Evolutionary conservation across 805 yeast genomes (phyloP).

Genomic region (Saccharomycopsis capsularis): DNA sequence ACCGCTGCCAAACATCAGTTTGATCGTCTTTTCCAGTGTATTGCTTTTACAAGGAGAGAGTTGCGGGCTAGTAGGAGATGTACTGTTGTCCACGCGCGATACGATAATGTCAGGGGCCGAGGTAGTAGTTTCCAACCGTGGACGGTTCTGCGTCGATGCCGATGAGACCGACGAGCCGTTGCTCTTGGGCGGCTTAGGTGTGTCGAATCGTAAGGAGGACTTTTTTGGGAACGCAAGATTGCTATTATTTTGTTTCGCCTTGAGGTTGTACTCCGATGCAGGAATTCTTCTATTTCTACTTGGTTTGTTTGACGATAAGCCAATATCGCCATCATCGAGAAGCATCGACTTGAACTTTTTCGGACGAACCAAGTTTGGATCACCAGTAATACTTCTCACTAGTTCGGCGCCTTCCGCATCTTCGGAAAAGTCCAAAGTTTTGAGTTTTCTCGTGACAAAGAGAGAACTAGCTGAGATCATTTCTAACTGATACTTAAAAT

Average conservation of each 20-base stretch:
- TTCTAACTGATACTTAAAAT: constrained; percentile 19
- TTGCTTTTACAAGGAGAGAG: neutral
- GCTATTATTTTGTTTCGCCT: neutral
- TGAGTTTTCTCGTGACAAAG: constrained; percentile 23
- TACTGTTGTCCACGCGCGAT: neutral
- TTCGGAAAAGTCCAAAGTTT: constrained; percentile 27
- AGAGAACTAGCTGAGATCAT: constrained; percentile 24
- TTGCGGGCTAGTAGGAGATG: neutral
- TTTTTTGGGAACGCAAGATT: neutral
- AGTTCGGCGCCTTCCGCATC: constrained; percentile 35
- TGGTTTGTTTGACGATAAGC: neutral
- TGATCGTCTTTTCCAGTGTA: neutral
- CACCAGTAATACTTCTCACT: constrained; percentile 37
- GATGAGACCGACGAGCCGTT: neutral
- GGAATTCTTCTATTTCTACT: constrained; percentile 10
- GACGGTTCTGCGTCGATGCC: neutral
- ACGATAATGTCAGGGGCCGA: constrained; percentile 5
- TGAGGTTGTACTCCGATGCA: constrained; percentile 12
- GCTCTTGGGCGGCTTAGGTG: neutral
- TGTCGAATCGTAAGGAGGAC: neutral
- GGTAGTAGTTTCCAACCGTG: constrained; percentile 3
- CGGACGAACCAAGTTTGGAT: constrained; percentile 9
- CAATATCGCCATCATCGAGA: constrained; percentile 1
- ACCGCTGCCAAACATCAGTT: neutral
- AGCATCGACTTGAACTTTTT: constrained; percentile 20